Evolutionary conservation across 2,329 filamentous ascomycete genomes (phyloP).

Genomic region (Knufia petricola): DNA sequence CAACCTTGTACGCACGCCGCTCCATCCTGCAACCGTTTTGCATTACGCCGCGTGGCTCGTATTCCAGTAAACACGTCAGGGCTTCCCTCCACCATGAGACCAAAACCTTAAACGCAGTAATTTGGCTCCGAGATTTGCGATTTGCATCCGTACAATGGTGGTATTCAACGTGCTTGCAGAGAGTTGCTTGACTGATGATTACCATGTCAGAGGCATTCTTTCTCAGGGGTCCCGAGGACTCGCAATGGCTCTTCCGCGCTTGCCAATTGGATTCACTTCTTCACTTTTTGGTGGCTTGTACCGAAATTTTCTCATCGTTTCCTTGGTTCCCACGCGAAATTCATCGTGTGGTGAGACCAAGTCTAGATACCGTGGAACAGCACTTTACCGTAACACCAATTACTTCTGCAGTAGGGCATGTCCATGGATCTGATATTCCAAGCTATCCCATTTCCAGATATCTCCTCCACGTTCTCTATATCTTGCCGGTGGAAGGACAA

Average conservation of each 20-base stretch:
- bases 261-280: background rate
- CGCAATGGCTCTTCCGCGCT: background rate
- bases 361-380: background rate
- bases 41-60: background rate
- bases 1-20: background rate
- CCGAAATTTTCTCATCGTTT: background rate
- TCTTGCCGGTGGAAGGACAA: background rate
- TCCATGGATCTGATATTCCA: background rate
- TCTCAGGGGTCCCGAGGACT: background rate
- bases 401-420: conserved; percentile 1
- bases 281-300: background rate
- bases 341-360: conserved; percentile 2
- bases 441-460: conserved; percentile 1
- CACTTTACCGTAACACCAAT: background rate
- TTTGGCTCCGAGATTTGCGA: background rate
- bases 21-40: background rate
- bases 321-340: conserved; percentile 1
- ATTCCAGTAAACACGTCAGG: background rate
- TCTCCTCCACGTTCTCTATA: conserved; percentile 2
- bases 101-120: background rate
- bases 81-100: background rate
- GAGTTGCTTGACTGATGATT: background rate
- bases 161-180: background rate
- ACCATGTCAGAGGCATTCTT: background rate
- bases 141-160: background rate